phyloP scores from a whole-genome alignment of 225 moss, liverwort and hornwort species.

The Rhytidiadelphus loreus region DNA sequence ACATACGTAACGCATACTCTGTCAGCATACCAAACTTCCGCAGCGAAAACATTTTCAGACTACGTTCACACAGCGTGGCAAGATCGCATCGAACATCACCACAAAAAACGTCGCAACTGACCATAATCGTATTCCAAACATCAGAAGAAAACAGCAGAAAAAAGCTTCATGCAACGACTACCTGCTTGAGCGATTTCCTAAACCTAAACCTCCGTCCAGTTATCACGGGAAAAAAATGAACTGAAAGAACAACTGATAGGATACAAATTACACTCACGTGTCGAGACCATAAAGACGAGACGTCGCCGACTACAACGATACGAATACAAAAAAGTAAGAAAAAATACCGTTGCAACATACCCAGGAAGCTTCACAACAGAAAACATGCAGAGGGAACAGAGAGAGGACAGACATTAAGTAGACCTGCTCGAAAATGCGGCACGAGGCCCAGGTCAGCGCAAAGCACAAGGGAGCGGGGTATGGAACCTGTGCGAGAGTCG shows the following conservation, averaged over 20 bases:
- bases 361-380: neutral
- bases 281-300: neutral
- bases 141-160: neutral
- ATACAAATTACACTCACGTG: neutral
- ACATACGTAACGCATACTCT: too few relatives aligned
- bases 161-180: too few relatives aligned
- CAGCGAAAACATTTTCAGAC: too few relatives aligned
- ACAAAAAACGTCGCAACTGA: neutral
- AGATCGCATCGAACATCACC: neutral
- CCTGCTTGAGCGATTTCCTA: neutral
- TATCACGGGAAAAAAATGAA: too few relatives aligned
- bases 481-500: neutral
- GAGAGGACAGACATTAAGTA: neutral
- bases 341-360: neutral
- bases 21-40: neutral
- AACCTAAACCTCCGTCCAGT: neutral
- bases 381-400: neutral
- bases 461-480: neutral
- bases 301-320: neutral
- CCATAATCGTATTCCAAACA: neutral
- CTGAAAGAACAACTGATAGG: neutral
- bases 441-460: neutral
- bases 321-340: neutral
- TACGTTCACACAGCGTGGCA: neutral
- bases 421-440: neutral